Conservation (phyloP, 1,284 basidiomycete species). For the Takashimella koratensis region DNA sequence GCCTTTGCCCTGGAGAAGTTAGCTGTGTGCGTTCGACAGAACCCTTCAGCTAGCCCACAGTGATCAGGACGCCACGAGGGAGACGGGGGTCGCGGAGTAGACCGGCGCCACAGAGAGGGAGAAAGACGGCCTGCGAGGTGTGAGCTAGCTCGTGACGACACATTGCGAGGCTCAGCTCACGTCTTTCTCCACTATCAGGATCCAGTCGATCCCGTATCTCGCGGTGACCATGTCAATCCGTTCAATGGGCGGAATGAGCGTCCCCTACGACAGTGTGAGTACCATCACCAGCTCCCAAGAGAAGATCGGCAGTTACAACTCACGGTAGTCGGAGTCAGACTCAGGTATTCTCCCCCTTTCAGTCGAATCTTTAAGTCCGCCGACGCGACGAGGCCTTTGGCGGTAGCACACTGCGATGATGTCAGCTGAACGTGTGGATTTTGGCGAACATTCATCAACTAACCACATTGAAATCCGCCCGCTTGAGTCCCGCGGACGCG, state of each 20-base stretch:
- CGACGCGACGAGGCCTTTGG: slow-evolving; percentile 79
- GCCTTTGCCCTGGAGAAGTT: slow-evolving; percentile 70
- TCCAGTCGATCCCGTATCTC: slow-evolving; percentile 60
- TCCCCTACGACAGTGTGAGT: slow-evolving; percentile 53
- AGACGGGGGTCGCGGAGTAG: slow-evolving; percentile 53
- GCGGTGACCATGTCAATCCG: slow-evolving; percentile 62
- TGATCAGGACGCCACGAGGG: slow-evolving; percentile 66
- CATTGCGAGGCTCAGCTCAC: slow-evolving; percentile 49
- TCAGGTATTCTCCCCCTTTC: slow-evolving; percentile 56
- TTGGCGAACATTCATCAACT: slow-evolving; percentile 22
- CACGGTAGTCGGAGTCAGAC: slow-evolving; percentile 58
- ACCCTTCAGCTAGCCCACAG: slow-evolving; percentile 57
- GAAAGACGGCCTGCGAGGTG: slow-evolving; percentile 71
- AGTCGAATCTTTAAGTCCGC: slow-evolving; percentile 60
- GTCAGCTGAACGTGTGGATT: slow-evolving; percentile 7
- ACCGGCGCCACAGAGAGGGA: slow-evolving; percentile 63
- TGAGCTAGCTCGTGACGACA: rapidly evolving
- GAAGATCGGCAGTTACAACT: slow-evolving; percentile 6
- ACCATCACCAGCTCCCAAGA: background rate
- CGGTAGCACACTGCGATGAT: slow-evolving; percentile 65
- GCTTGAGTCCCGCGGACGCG: slow-evolving; percentile 67
- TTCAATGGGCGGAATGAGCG: slow-evolving; percentile 70
- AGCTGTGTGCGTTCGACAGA: slow-evolving; percentile 5
- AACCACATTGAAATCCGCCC: slow-evolving; percentile 76
- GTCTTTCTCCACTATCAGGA: slow-evolving; percentile 88